A percentile compares a stretch with the other conserved stretches of the same genome.
Conservation (phyloP, 352 stramenopile genomes). For the Globisporangium iwayamae region DNA sequence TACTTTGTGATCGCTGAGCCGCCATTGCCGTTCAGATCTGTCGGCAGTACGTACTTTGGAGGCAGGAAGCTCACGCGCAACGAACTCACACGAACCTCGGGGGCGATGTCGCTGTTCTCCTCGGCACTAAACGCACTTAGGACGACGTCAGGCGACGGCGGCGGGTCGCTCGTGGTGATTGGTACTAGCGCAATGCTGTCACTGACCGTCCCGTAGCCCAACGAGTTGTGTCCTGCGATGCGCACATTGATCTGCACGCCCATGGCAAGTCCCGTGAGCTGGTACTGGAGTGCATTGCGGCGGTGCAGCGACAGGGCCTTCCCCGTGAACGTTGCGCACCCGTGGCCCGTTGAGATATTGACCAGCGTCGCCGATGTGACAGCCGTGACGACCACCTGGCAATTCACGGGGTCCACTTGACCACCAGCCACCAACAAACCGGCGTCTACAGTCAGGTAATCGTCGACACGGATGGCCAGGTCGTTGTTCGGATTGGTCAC, state of each 20-base stretch:
- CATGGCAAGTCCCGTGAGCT: conserved; percentile 84
- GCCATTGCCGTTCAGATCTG: conserved; percentile 81
- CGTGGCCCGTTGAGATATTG: conserved; percentile 35
- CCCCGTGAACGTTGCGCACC: conserved; percentile 40
- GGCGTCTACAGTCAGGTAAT: conserved; percentile 53
- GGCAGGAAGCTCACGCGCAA: conserved; percentile 83
- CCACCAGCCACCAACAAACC: background rate
- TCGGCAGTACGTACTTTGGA: conserved; percentile 37
- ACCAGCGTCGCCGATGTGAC: conserved; percentile 29
- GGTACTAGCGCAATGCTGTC: conserved; percentile 74
- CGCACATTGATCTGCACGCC: conserved; percentile 87
- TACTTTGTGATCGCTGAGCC: conserved; percentile 86
- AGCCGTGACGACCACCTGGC: conserved; percentile 39
- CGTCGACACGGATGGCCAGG: conserved; percentile 23
- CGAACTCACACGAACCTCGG: conserved; percentile 63
- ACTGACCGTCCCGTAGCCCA: conserved; percentile 82
- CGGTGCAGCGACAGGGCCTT: conserved; percentile 44
- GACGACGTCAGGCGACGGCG: conserved; percentile 65
- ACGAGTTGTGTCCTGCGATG: conserved; percentile 88
- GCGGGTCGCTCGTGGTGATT: conserved; percentile 87
- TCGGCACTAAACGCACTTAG: conserved; percentile 35
- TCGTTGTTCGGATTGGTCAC: conserved; percentile 29
- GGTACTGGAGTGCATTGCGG: conserved; percentile 61
- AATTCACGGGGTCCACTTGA: conserved; percentile 32
- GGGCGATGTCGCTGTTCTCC: conserved; percentile 30